phyloP scores from a whole-genome alignment of 164 flowering plant genomes.

The Vitis rupestris region DNA sequence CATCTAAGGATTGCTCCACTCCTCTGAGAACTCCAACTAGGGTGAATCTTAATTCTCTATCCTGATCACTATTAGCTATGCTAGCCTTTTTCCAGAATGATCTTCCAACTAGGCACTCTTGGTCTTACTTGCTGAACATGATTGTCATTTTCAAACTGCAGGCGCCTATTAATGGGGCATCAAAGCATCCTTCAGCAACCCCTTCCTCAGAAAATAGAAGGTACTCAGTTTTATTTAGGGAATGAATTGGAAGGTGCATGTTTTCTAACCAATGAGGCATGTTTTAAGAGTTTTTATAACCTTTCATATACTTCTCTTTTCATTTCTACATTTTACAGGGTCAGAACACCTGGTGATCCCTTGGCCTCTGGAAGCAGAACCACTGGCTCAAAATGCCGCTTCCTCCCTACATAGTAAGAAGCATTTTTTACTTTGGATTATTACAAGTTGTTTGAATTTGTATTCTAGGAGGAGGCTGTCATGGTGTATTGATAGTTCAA shows the following conservation, averaged over 20 bases:
- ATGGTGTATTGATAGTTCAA: not conserved
- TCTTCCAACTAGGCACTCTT: not conserved
- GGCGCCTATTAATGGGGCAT: slow-evolving; percentile 20
- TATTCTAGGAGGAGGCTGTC: not conserved
- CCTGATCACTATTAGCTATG: not conserved
- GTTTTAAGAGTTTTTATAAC: not conserved
- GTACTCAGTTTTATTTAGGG: slow-evolving; percentile 11
- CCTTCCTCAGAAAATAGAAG: slow-evolving; percentile 45
- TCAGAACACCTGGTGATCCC: slow-evolving; percentile 26
- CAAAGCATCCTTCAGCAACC: slow-evolving; percentile 32
- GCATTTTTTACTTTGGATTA: not conserved
- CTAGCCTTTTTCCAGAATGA: no score
- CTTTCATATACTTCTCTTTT: not conserved
- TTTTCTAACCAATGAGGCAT: not conserved
- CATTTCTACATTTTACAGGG: slow-evolving; percentile 23
- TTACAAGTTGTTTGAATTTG: not conserved
- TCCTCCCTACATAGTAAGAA: slow-evolving; percentile 45
- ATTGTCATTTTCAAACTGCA: slow-evolving; percentile 17
- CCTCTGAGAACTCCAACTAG: slow-evolving; percentile 41
- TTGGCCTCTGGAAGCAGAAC: slow-evolving; percentile 35
- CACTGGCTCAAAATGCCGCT: slow-evolving; percentile 42
- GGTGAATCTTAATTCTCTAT: slow-evolving; percentile 18
- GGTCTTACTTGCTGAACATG: not conserved
- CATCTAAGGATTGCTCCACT: slow-evolving; percentile 31
- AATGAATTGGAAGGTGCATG: not conserved